Evolutionary conservation across 2,329 filamentous ascomycete species (phyloP).

Genomic region (Alternaria ethzedia): DNA sequence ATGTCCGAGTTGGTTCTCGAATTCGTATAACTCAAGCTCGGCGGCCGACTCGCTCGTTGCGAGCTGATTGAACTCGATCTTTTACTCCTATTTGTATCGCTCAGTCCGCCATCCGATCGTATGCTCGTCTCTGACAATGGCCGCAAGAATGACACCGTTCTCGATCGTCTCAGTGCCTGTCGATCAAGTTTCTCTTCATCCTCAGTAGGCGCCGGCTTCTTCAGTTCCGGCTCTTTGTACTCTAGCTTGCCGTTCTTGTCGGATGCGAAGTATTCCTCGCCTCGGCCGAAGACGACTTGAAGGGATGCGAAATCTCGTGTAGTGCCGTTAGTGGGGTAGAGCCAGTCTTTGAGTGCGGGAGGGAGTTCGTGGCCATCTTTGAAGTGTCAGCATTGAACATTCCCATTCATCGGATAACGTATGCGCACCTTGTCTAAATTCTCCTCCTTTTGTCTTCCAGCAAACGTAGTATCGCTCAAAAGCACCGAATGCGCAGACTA

Average conservation of each 20-base stretch:
- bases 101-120: constrained; percentile 14
- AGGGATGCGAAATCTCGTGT: constrained; percentile 43
- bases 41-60: constrained; percentile 26
- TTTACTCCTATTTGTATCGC: constrained; percentile 16
- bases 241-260: constrained; percentile 48
- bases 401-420: background rate
- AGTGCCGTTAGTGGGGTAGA: constrained; percentile 40
- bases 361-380: constrained; percentile 48
- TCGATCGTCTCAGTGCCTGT: constrained; percentile 29
- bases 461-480: constrained; percentile 51
- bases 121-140: constrained; percentile 31
- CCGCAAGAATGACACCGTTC: constrained; percentile 40
- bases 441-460: constrained; percentile 46
- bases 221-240: constrained; percentile 41
- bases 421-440: constrained; percentile 45
- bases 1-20: constrained; percentile 31
- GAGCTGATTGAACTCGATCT: constrained; percentile 27
- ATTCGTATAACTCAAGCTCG: constrained; percentile 26
- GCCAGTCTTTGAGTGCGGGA: constrained; percentile 39
- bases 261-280: constrained; percentile 50
- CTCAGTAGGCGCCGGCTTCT: constrained; percentile 12
- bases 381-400: background rate
- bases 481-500: constrained; percentile 49
- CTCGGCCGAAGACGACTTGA: constrained; percentile 49
- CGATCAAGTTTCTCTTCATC: constrained; percentile 31